These are phyloP conservation scores for Myotisia sp. DNA, from an alignment of 2,329 filamentous ascomycete genomes.

Conservation along the genomic window DNA sequence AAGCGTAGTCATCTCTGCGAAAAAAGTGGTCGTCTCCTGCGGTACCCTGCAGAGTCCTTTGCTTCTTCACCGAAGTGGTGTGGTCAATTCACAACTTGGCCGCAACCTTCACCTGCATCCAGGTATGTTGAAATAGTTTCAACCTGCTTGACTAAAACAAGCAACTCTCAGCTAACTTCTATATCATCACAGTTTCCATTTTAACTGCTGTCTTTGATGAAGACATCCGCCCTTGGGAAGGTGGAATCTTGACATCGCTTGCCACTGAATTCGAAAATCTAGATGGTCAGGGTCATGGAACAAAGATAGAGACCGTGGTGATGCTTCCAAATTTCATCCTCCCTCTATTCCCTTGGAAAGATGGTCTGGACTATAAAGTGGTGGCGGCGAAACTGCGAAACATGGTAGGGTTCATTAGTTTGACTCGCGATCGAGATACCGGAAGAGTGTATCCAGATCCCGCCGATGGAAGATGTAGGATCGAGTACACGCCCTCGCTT, in stretches of 20 bases:
- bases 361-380: conserved; percentile 58
- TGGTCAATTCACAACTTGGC: conserved; percentile 71
- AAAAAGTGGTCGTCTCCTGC: conserved; percentile 63
- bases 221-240: conserved; percentile 58
- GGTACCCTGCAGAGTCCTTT: conserved; percentile 67
- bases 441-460: conserved; percentile 64
- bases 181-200: conserved; percentile 21
- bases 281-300: conserved; percentile 65
- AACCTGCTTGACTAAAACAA: neutral
- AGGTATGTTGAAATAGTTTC: conserved; percentile 37
- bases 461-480: conserved; percentile 45
- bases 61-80: conserved; percentile 60
- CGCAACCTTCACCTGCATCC: conserved; percentile 73
- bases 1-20: conserved; percentile 58
- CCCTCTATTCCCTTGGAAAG: conserved; percentile 50
- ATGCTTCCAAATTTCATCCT: conserved; percentile 60
- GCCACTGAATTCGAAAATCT: conserved; percentile 67
- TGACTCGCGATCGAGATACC: conserved; percentile 61
- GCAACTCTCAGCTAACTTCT: conserved; percentile 7
- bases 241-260: conserved; percentile 65
- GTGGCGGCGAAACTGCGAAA: conserved; percentile 52
- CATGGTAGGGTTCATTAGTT: conserved; percentile 56
- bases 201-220: conserved; percentile 51
- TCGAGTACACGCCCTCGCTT: conserved; percentile 56
- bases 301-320: conserved; percentile 61